phyloP scores from a whole-genome alignment of 2,329 filamentous ascomycete genomes.

The Colletotrichum falcatum region DNA sequence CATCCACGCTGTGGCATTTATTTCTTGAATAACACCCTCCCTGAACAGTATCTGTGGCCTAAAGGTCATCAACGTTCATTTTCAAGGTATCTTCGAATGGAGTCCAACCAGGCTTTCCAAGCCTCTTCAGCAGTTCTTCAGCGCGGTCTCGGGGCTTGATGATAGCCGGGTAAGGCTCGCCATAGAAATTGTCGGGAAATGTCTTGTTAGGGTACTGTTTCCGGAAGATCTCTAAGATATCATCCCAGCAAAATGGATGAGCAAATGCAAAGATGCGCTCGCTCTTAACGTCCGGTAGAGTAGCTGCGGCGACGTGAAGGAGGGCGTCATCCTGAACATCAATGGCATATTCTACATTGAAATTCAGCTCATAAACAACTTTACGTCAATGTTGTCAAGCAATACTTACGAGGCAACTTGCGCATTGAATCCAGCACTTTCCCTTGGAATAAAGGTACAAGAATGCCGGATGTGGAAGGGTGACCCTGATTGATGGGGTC shows the following conservation, averaged over 20 bases:
- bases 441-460: constrained; percentile 44
- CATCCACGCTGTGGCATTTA: not conserved
- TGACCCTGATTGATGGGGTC: constrained; percentile 43
- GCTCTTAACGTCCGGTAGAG: constrained; percentile 57
- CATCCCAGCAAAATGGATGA: constrained; percentile 58
- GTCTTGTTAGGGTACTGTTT: constrained; percentile 42
- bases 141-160: constrained; percentile 38
- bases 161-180: constrained; percentile 17
- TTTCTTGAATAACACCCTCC: too few relatives aligned
- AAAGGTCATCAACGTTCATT: constrained; percentile 18
- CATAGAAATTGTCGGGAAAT: constrained; percentile 44
- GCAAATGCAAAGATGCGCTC: constrained; percentile 68
- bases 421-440: not conserved
- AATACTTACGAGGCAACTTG: constrained; percentile 3
- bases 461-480: constrained; percentile 43
- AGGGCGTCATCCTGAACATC: constrained; percentile 62
- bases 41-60: not conserved
- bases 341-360: constrained; percentile 55
- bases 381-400: not conserved
- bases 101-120: constrained; percentile 42
- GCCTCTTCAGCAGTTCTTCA: constrained; percentile 41
- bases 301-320: constrained; percentile 64
- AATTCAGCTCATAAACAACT: not conserved
- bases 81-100: constrained; percentile 36
- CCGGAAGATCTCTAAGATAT: constrained; percentile 49